phyloP scores from a whole-genome alignment of 2,329 filamentous ascomycete genomes.

The Penicillium brasilianum region DNA sequence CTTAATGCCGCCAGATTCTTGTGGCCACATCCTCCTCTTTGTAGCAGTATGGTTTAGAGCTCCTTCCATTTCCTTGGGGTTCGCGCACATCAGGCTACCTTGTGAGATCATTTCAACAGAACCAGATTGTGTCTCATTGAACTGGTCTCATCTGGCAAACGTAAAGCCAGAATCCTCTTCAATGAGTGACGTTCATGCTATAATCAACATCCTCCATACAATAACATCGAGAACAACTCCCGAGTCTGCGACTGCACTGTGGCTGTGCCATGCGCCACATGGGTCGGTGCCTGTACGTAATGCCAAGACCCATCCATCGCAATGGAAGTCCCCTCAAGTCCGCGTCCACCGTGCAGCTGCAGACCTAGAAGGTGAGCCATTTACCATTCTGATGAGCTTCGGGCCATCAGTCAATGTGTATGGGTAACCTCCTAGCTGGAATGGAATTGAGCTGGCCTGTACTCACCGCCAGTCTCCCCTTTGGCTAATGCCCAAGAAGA shows the following conservation, averaged over 20 bases:
- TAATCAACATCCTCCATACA: not conserved
- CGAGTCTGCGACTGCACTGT: not conserved
- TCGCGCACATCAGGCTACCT: too few relatives aligned
- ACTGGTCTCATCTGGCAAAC: too few relatives aligned
- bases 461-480: slow-evolving; percentile 21
- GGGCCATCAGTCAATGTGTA: not conserved
- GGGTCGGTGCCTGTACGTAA: slow-evolving; percentile 17
- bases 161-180: not conserved
- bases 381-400: not conserved
- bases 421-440: not conserved
- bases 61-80: too few relatives aligned
- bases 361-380: not conserved
- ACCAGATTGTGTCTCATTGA: too few relatives aligned
- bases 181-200: not conserved
- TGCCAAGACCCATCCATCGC: slow-evolving; percentile 1
- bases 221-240: not conserved
- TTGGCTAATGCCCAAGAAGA: slow-evolving; percentile 18
- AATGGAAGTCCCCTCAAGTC: not conserved
- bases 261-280: not conserved
- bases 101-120: too few relatives aligned
- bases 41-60: too few relatives aligned
- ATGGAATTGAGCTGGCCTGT: not conserved
- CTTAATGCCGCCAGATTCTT: too few relatives aligned
- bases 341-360: not conserved
- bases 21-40: too few relatives aligned